Evolutionary conservation across 345 rosid species (phyloP).

Genomic region (Fremontodendron californicum): DNA sequence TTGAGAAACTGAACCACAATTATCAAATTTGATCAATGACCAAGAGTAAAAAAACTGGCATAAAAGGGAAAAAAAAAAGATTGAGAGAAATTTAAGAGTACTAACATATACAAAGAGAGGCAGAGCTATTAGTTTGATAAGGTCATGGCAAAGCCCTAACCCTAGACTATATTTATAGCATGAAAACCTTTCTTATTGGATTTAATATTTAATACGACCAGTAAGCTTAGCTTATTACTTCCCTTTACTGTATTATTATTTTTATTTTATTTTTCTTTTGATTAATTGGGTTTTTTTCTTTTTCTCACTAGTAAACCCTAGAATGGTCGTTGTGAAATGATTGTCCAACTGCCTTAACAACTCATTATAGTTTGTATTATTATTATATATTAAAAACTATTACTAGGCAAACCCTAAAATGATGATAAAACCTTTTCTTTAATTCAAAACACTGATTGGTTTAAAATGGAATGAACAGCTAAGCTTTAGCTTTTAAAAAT

Average conservation of each 20-base stretch:
- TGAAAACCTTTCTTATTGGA: conserved; percentile 3
- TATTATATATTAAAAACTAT: background rate
- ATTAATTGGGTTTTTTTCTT: background rate
- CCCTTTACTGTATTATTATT: background rate
- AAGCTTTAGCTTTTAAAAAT: conserved; percentile 17
- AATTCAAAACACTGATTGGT: conserved; percentile 36
- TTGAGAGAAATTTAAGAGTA: conserved; percentile 3
- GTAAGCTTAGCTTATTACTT: background rate
- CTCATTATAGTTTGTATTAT: conserved; percentile 8
- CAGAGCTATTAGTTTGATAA: background rate
- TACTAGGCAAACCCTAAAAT: conserved; percentile 30
- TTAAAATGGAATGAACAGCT: conserved; percentile 49
- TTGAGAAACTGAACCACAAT: conserved; percentile 9
- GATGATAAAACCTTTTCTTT: conserved; percentile 34
- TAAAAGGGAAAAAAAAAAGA: background rate
- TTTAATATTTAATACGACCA: background rate
- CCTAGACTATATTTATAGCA: conserved; percentile 48
- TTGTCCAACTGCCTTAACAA: conserved; percentile 42
- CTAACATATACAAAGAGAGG: background rate
- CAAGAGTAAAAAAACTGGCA: conserved; percentile 3
- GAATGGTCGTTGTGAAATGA: conserved; percentile 33
- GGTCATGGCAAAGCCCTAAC: conserved; percentile 41
- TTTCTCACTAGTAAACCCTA: conserved; percentile 15
- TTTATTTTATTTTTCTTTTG: background rate
- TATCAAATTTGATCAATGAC: background rate